Base-by-base conservation (phyloP, 2,329 filamentous ascomycete genomes). In the Westerdykella ornata region DNA sequence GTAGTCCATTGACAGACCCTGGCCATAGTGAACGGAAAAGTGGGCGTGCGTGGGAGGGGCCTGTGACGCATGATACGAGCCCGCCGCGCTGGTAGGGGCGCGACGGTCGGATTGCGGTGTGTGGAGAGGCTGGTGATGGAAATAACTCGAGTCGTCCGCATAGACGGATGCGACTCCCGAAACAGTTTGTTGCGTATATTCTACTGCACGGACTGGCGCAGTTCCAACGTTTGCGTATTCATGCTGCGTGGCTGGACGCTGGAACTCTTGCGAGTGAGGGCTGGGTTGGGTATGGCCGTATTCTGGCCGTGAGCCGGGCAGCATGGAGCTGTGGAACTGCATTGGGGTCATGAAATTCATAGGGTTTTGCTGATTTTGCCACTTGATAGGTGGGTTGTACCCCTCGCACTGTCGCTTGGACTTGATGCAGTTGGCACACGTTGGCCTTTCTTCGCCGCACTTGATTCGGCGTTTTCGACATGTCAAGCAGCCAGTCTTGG, bases 401-500 rank as follows among this genome's bases (percentile, higher is more conserved):
- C 87, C 87, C 64, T 92, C 85, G 62, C 87, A 94, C 51, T 81
- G 74, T 12, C 87, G 77, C 66, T 89, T 90, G 14, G 85, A 90
- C 60, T 90, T 92, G 69, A 85, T 80, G 68, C 87, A 94, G 59
- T 94, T 94, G 57, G 76, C 81, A 67, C 87, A 92, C 19, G 77
- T 84, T 18, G 87, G 87, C 37, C 84, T 78, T 56, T 88, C 86
- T 65, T 97, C 92, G 47, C 92, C 92, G 66, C 92, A 98, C 68
- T 97, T 98, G 68, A 98, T 97, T 48, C 92, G 85, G 39, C 92
- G 83, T 68, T 86, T 90, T 49, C 92, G 84, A 68, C 92, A 98
- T 43, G 92, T 96, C 46, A 95, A 69, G 63, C 89, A 96, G 12
- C 89, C 89, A 2, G 89, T 95, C 70, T 96, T 96, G 38, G 89